Conservation (phyloP, 257 asterid genomes). For the Solanum bulbocastanum region DNA sequence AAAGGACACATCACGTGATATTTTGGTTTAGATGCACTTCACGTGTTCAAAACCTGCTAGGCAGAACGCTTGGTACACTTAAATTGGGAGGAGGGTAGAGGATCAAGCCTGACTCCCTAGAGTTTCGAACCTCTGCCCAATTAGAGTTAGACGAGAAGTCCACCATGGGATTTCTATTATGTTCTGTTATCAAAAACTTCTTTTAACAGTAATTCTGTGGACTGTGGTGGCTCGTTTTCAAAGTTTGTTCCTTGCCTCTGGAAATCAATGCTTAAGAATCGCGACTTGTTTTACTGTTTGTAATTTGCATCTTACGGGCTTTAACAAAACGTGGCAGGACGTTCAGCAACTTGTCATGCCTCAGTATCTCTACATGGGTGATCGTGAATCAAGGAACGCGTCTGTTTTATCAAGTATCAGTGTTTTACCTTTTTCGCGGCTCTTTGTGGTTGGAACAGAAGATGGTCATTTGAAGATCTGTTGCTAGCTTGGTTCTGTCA, state of each 20-base stretch:
- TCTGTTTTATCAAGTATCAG: conserved; percentile 62
- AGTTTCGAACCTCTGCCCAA: not conserved
- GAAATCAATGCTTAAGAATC: not conserved
- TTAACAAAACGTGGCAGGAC: conserved; percentile 36
- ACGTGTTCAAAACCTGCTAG: not conserved
- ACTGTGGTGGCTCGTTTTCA: not conserved
- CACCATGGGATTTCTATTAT: not conserved
- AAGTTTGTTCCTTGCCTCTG: not conserved
- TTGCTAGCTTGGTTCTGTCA: conserved; percentile 21
- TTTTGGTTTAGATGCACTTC: not conserved
- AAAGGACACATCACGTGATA: not conserved
- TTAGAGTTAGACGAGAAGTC: not conserved
- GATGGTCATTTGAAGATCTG: conserved; percentile 79
- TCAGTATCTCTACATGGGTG: conserved; percentile 68
- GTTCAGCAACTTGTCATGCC: conserved; percentile 48
- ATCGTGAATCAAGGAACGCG: conserved; percentile 71
- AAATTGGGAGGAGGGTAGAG: not conserved
- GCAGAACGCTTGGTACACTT: not conserved
- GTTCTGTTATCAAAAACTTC: not conserved
- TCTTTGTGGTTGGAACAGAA: conserved; percentile 90
- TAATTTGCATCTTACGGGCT: not conserved
- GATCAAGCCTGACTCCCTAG: not conserved
- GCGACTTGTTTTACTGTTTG: not conserved
- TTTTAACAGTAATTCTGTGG: not conserved
- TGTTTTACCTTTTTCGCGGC: conserved; percentile 72